Percentiles rank a stretch among this genome's conserved stretches.
Conservation (phyloP, 306 rosid species). For the Prunus persica region DNA sequence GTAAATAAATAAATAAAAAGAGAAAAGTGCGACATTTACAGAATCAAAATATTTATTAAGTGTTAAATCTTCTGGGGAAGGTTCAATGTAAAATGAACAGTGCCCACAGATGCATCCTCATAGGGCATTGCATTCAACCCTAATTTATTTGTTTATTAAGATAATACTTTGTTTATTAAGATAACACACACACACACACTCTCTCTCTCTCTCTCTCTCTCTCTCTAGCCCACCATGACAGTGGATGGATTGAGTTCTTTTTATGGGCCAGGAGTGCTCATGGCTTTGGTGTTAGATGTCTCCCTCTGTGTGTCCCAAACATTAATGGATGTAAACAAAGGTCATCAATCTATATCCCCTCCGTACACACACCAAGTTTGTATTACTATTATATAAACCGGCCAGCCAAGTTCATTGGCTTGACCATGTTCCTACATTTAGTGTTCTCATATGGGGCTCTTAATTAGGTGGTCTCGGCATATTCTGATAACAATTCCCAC, state of each 20-base stretch:
- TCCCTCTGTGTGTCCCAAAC: neutral
- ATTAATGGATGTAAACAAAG: conserved; percentile 11
- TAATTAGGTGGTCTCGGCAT: neutral
- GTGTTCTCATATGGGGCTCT: conserved; percentile 6
- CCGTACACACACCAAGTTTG: conserved; percentile 3
- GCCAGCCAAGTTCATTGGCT: conserved; percentile 8
- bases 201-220: neutral
- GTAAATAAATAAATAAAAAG: neutral
- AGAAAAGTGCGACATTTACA: neutral
- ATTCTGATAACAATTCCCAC: neutral
- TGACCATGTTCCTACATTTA: conserved; percentile 11
- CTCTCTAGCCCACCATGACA: neutral
- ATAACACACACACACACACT: neutral
- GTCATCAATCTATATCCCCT: conserved; percentile 5
- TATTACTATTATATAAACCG: neutral
- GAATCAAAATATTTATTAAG: conserved; percentile 24
- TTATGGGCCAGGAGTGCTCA: conserved; percentile 5
- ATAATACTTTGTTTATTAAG: neutral
- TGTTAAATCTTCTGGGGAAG: conserved; percentile 31
- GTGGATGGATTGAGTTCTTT: neutral
- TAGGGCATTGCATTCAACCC: conserved; percentile 12
- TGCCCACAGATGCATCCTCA: conserved; percentile 40
- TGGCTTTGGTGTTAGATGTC: conserved; percentile 5
- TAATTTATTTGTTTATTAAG: neutral
- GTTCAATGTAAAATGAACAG: conserved; percentile 37